These are phyloP conservation scores for Perilla frutescens DNA, from an alignment of 257 asterid genomes.

Conservation along the genomic window DNA sequence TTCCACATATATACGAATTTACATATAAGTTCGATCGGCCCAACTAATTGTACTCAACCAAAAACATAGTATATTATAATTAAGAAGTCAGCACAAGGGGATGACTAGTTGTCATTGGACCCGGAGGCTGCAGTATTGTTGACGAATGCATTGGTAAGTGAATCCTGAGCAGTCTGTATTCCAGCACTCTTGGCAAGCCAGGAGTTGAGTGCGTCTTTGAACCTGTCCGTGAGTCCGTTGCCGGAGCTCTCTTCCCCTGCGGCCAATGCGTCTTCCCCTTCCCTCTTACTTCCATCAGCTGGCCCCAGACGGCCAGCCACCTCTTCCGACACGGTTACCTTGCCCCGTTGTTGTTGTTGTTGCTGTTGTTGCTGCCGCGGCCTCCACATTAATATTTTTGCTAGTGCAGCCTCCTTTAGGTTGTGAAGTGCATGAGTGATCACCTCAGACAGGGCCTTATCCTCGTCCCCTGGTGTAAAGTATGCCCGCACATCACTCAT, in stretches of 20 bases:
- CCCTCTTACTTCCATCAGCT: slow-evolving; percentile 43
- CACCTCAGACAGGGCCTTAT: slow-evolving; percentile 64
- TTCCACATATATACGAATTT: too few relatives aligned
- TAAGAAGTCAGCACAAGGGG: too few relatives aligned
- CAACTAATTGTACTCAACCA: too few relatives aligned
- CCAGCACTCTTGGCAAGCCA: slow-evolving; percentile 62
- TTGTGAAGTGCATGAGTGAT: slow-evolving; percentile 47
- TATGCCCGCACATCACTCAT: slow-evolving; percentile 41
- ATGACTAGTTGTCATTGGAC: too few relatives aligned
- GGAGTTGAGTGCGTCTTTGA: slow-evolving; percentile 52
- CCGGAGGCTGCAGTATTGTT: too few relatives aligned
- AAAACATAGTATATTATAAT: too few relatives aligned
- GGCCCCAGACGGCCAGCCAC: slow-evolving; percentile 51
- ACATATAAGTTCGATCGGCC: too few relatives aligned
- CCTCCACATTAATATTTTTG: not conserved
- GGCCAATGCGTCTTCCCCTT: slow-evolving; percentile 47
- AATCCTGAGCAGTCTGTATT: slow-evolving; percentile 45
- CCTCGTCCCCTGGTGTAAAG: slow-evolving; percentile 74
- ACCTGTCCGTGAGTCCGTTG: slow-evolving; percentile 47
- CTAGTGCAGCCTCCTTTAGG: slow-evolving; percentile 33
- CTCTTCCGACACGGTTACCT: slow-evolving; percentile 62
- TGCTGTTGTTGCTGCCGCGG: not conserved
- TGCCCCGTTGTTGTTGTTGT: slow-evolving; percentile 32
- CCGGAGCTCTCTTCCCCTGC: slow-evolving; percentile 55
- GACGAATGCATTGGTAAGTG: slow-evolving; percentile 32